Conservation (phyloP, 495 filamentous ascomycete genomes). For the Aspergillus baeticus region DNA sequence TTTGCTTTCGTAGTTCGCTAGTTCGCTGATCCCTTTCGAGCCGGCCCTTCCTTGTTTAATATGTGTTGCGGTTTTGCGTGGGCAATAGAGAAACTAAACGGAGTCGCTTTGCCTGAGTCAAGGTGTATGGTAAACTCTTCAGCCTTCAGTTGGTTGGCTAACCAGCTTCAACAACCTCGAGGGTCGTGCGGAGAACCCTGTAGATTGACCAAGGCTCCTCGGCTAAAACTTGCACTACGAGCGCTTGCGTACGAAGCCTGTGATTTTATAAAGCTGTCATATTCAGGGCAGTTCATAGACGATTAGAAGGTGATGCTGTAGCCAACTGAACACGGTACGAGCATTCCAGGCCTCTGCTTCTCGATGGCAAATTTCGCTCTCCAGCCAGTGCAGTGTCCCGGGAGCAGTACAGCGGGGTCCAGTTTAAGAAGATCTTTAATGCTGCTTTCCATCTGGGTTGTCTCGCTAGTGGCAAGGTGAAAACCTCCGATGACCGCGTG, state of each 20-base stretch:
- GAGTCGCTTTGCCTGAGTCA: conserved; percentile 2
- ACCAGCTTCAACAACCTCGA: neutral
- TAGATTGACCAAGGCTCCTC: neutral
- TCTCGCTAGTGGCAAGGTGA: conserved; percentile 53
- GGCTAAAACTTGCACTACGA: neutral
- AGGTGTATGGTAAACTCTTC: neutral
- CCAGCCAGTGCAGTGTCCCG: conserved; percentile 64
- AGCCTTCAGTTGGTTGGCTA: neutral
- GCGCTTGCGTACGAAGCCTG: neutral
- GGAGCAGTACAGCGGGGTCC: conserved; percentile 53
- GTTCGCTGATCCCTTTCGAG: neutral
- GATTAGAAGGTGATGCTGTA: conserved; percentile 45
- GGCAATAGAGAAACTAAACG: neutral
- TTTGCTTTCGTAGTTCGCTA: neutral
- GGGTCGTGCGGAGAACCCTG: conserved; percentile 7
- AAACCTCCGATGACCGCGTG: conserved; percentile 61
- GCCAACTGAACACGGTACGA: conserved; percentile 59
- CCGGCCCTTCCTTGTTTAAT: too few species aligned
- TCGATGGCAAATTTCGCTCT: conserved; percentile 60
- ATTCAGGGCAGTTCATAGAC: neutral
- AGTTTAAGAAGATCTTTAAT: conserved; percentile 52
- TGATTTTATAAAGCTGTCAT: neutral
- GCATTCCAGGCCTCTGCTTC: conserved; percentile 51
- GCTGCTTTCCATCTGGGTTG: conserved; percentile 44
- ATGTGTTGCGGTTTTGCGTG: neutral